These are phyloP conservation scores for Vitis riparia DNA, from an alignment of 164 flowering plant species.

Conservation along the genomic window DNA sequence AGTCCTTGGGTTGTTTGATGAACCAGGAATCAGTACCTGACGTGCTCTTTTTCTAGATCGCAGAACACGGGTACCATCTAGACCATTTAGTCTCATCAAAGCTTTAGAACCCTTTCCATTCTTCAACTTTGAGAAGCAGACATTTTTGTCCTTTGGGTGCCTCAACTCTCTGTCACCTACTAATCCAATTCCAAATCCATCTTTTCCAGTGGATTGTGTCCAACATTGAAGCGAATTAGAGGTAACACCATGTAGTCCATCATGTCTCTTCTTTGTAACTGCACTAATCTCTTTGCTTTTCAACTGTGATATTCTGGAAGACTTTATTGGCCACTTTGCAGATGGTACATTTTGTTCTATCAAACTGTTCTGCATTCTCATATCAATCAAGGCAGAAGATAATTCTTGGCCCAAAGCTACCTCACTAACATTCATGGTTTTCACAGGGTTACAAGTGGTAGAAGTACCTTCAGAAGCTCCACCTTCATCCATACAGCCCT, in stretches of 20 bases:
- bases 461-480: neutral
- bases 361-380: slow-evolving; percentile 7
- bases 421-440: neutral
- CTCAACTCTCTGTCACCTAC: neutral
- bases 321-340: slow-evolving; percentile 9
- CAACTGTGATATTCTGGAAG: slow-evolving; percentile 2
- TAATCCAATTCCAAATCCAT: slow-evolving; percentile 1
- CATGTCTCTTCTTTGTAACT: slow-evolving; percentile 17
- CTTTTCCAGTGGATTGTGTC: slow-evolving; percentile 7
- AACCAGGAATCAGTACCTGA: slow-evolving; percentile 24
- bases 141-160: neutral
- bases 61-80: slow-evolving; percentile 22
- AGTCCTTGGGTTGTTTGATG: slow-evolving; percentile 45
- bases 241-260: slow-evolving; percentile 4
- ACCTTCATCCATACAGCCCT: slow-evolving; percentile 27
- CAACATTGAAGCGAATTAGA: slow-evolving; percentile 8
- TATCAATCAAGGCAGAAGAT: slow-evolving; percentile 1
- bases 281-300: slow-evolving; percentile 12
- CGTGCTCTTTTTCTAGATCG: slow-evolving; percentile 60
- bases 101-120: slow-evolving; percentile 20
- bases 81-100: slow-evolving; percentile 1
- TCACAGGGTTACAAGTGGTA: neutral
- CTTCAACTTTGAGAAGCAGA: slow-evolving; percentile 14
- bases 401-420: slow-evolving; percentile 7
- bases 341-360: slow-evolving; percentile 2